Evolutionary conservation across 495 filamentous ascomycete genomes (phyloP).

Genomic region (Aspergillus sclerotiicarbonarius): DNA sequence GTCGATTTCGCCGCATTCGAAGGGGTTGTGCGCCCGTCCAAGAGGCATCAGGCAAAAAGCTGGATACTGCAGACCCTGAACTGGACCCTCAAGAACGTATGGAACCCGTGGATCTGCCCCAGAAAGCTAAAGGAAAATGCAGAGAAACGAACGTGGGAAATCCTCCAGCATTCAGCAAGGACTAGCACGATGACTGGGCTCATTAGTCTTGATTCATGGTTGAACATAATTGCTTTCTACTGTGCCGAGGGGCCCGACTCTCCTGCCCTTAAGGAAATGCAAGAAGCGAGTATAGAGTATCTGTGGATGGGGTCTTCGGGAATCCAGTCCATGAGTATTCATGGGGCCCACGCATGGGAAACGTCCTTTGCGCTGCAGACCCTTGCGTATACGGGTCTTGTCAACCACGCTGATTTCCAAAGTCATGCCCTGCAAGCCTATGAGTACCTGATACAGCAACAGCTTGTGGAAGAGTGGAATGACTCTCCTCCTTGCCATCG

Average conservation of each 20-base stretch:
- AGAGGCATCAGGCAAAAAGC: slow-evolving; percentile 7
- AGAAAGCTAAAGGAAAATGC: not conserved
- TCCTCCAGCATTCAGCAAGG: slow-evolving; percentile 4
- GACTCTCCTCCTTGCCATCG: not conserved
- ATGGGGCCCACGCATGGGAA: slow-evolving; percentile 13
- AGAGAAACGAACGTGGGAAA: slow-evolving; percentile 1
- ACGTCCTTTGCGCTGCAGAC: slow-evolving; percentile 13
- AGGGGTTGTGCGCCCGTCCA: not conserved
- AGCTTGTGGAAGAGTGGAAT: slow-evolving; percentile 6
- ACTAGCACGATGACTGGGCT: slow-evolving; percentile 3
- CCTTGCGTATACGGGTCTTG: not conserved
- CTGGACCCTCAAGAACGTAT: slow-evolving; percentile 52
- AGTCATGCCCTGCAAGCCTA: not conserved
- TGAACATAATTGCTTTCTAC: slow-evolving; percentile 15
- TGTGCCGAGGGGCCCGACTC: slow-evolving; percentile 7
- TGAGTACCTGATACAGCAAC: slow-evolving; percentile 11
- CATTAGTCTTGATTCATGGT: slow-evolving; percentile 1
- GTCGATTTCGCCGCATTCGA: not conserved
- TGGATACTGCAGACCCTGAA: slow-evolving; percentile 36
- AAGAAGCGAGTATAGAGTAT: slow-evolving; percentile 8
- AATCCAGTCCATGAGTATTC: slow-evolving; percentile 8
- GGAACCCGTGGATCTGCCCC: slow-evolving; percentile 14
- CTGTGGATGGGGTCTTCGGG: slow-evolving; percentile 10
- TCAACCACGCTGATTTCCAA: not conserved
- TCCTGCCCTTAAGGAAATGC: slow-evolving; percentile 1